Conservation (phyloP, 352 stramenopile genomes). For the Peronospora tabacina region DNA sequence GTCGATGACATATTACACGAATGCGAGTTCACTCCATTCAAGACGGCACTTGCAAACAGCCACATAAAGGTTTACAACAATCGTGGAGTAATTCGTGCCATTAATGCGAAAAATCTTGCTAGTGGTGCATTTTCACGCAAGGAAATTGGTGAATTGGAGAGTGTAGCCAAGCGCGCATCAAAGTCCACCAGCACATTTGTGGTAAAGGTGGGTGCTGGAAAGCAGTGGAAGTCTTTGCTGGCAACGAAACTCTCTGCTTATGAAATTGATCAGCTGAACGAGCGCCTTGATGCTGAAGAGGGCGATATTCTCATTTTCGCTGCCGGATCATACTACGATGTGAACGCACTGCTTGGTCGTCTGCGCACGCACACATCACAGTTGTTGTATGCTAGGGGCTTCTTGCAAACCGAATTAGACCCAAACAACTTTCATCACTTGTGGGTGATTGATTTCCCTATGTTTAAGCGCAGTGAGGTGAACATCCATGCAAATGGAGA, state of each 20-base stretch:
- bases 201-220: constrained; percentile 48
- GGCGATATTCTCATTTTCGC: constrained; percentile 68
- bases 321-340: constrained; percentile 44
- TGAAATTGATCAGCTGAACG: constrained; percentile 45
- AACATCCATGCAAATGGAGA: constrained; percentile 23
- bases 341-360: constrained; percentile 53
- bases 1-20: constrained; percentile 34
- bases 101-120: constrained; percentile 61
- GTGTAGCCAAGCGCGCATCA: constrained; percentile 39
- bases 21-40: constrained; percentile 42
- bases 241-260: constrained; percentile 44
- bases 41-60: constrained; percentile 23
- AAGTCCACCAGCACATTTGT: constrained; percentile 36
- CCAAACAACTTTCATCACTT: constrained; percentile 68
- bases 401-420: constrained; percentile 52
- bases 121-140: constrained; percentile 60
- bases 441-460: constrained; percentile 84
- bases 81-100: constrained; percentile 44
- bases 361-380: constrained; percentile 59
- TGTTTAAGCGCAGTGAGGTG: constrained; percentile 75
- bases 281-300: constrained; percentile 41
- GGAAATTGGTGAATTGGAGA: constrained; percentile 56
- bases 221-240: constrained; percentile 68
- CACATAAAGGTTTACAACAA: constrained; percentile 22
- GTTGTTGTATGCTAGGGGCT: constrained; percentile 50